Base-by-base conservation (phyloP, 805 yeast species). In the Zygosaccharomyces bisporus region DNA sequence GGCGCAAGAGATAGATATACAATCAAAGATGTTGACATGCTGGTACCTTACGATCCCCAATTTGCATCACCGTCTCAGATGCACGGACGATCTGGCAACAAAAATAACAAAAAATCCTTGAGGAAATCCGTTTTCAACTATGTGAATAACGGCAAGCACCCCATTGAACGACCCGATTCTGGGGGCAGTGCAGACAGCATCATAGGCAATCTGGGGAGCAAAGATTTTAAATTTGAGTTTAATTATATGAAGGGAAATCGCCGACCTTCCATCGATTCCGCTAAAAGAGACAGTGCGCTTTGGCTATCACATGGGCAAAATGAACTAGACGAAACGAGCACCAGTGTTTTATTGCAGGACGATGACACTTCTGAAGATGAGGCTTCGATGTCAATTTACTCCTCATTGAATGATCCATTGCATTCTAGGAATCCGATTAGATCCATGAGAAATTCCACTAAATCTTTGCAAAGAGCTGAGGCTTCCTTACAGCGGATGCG, bases 351-450 rank as follows among this genome's bases (percentile, higher is more conserved):
- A 24, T 39, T 44, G 60, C 51, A 36, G 41, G 51, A 64, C 35
- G 55, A 55, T 27, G 58, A 50, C 10, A 52, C 53, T 6, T 51
- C 63, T 4, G 87, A 81, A 55, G 86, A 81, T 58, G 86, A 81
- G 52, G 77, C 79, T 9, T 82, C 80, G 0, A 80, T 81, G 86
- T 79, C 86, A 0, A 60, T 80, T 17, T 81, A 80, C 54, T 75
- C 83, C 0, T 75, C 82, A 0, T 58, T 80, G n/a, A 67, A 71
- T 45, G 64, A 56, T 25, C 64, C 61, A 9, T 44, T 58, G 1
- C 62, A 58, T 34, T 69, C 67, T 14, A 63, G 62, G 34, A 58
- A 64, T 24, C 66, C 63, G 14, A 55, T 65, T 7, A 53, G 72
- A 39, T 57, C 67, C 2, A 52, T 69, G 29, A 63, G 75, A 49